Evolutionary conservation across 2,329 filamentous ascomycete species (phyloP), one percentile per base, ranked within the genome.

Genomic region (Beauveria medogensis): DNA sequence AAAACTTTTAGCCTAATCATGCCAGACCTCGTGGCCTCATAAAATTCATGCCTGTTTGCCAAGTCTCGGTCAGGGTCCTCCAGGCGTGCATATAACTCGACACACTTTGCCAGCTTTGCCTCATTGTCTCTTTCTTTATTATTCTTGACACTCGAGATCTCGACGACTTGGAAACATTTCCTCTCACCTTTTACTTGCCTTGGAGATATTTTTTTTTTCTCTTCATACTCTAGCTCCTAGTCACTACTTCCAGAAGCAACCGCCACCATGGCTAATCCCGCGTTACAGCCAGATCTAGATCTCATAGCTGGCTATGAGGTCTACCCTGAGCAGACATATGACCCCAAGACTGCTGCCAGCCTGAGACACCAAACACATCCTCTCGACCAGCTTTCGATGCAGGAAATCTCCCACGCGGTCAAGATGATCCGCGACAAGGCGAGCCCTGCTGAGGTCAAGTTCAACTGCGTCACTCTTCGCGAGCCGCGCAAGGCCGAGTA

Each of bases 391-490:
- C 78, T 86, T 61, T 79, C 75, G 54, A 70, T 81, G 66, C 75
- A 81, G 44, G 83, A 86, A 70, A 83, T 83, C 22, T 73, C 75
- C 60, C 69, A 71, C 22, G 78, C 82, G 46, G 74, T 77, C 47
- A 79, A 79, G 64, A 70, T 82, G 48, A 75, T 85, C 62, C 72
- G 78, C 40, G 73, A 75, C 6, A 61, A 73, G 64, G 71, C 72
- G 18, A 64, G 56, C 47, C 67, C 71, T 57, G 69, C 68, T 55
- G 63, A 66, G 12, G 56, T 75, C 55, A 77, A 77, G 64, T 77
- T 77, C 78, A 90, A 90, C 74, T 82, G 81, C 65, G 81, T 91
- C 55, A 89, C 84, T 24, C 76, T 89, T 3, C 80, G 86, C 56
- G 85, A 89, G 67, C 86, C 86, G 3, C 75, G 78, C 44, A 89